Base-by-base conservation (phyloP, 2,329 filamentous ascomycete genomes). In the Hirsutella rhossiliensis region DNA sequence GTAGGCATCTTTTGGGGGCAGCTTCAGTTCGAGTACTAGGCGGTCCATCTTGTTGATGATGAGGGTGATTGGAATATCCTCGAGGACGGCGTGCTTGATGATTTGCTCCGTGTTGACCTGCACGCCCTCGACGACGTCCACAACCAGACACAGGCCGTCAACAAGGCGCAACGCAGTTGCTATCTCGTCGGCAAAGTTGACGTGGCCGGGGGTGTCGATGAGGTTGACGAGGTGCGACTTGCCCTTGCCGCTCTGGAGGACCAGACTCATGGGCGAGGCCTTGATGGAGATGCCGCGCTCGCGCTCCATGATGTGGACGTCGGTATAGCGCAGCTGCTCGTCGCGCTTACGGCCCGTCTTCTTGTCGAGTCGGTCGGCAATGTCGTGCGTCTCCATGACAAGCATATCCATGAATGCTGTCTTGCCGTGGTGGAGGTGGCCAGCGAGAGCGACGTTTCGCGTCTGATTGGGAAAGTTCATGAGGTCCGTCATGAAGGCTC, bases 351-450 rank as follows among this genome's bases (percentile, higher is more conserved):
- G 87, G 42, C 90, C 89, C 44, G 78, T 82, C 62, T 85, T 80
- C 64, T 84, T 84, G 52, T 95, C 84, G 49, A 94, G 66, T 54
- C 83, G 78, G 39, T 87, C 80, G 42, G 77, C 72, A 43, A 97
- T 80, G 54, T 95, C 84, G 60, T 98, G 92, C 36, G 92, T 98
- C 67, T 98, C 87, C 57, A 90, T 72, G 12, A 98, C 92, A 52
- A 98, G 70, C 87, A 96, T 97, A 62, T 98, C 92, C 84, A 97
- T 88, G 52, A 98, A 87, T 0, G 90, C 87, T 11, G 92, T 98
- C 72, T 98, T 98, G 53, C 92, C 92, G 64, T 98, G 92, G 61
- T 98, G 92, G 45, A 98, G 64, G 63, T 98, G 90, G 43, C 92
- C 92, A 5, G 85, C 88, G 42, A 98, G 71, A 2, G 89, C 90